phyloP scores from a whole-genome alignment of 2,329 filamentous ascomycete species.

The Fusarium siculi region DNA sequence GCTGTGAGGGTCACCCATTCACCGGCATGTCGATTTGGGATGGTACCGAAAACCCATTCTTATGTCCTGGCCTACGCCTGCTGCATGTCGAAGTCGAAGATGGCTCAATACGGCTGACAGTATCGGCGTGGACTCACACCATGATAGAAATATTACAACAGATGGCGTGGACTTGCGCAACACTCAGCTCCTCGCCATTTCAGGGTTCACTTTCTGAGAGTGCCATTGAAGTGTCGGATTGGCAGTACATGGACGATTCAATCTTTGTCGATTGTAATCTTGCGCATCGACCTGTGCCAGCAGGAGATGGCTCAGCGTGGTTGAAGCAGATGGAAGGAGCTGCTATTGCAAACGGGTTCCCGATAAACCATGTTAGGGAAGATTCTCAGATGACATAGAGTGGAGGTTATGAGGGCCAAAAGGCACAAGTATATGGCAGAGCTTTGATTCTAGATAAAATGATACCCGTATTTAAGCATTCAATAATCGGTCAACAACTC shows the following conservation, averaged over 20 bases:
- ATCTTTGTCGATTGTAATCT: conserved; percentile 50
- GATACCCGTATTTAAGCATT: conserved; percentile 35
- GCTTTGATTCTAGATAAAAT: conserved; percentile 16
- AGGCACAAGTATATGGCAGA: not conserved
- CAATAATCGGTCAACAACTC: not conserved
- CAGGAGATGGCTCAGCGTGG: conserved; percentile 44
- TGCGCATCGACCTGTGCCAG: conserved; percentile 46
- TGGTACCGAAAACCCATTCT: conserved; percentile 40
- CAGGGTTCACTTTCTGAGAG: conserved; percentile 47
- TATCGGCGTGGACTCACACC: conserved; percentile 49
- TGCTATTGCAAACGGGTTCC: conserved; percentile 50
- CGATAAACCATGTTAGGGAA: conserved; percentile 35
- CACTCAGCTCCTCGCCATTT: conserved; percentile 50
- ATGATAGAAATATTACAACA: conserved; percentile 52
- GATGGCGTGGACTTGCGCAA: conserved; percentile 52
- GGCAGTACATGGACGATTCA: conserved; percentile 48
- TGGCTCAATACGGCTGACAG: conserved; percentile 46
- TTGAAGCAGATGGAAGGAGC: conserved; percentile 46
- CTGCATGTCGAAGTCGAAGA: conserved; percentile 51
- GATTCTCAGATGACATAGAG: conserved; percentile 12
- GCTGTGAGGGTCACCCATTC: conserved; percentile 40
- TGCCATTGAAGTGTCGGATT: conserved; percentile 46
- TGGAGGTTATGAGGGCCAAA: not conserved
- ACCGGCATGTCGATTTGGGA: conserved; percentile 53
- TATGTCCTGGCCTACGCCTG: conserved; percentile 48